Base-by-base conservation (phyloP, 495 filamentous ascomycete genomes). In the Astrothelium subdiscretum region DNA sequence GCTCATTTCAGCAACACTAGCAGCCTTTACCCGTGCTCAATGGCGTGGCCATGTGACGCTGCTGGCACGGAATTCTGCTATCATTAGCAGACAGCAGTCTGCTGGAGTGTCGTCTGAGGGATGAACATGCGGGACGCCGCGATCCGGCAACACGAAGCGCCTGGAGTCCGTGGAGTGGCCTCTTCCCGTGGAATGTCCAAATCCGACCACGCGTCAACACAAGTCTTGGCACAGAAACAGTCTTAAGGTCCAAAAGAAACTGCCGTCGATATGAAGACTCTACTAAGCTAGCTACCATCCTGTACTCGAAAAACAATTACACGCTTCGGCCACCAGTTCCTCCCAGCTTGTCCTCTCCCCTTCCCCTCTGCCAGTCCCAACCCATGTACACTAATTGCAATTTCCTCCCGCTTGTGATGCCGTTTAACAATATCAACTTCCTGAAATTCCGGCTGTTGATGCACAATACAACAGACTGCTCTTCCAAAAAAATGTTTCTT, bases 201-300 rank as follows among this genome's bases (percentile, higher is more conserved):
- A 54, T 54, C 48, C 48, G 48, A 29, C 2, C 48, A 54, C 48
- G 48, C 48, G 29, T 27, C 24, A 26, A 26, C 22, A 20, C 48
- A 29, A 54, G 48, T 54, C 48, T 54, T 54, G 48, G 48, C 48
- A 29, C 48, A 4, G 48, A 54, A 54, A 54, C 48, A 54, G 48
- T 54, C 48, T 26, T 54, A 29, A 26, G n/a, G 11, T 54, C 22
- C 48, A 12, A 54, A 54, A 29, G 48, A 54, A 54, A 54, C 48
- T 54, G 20, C 24, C 48, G 20, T 54, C 24, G 48, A 12, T 54
- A 54, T 54, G 22, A 54, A 54, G 20, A 54, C 48, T 54, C 48
- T 54, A 29, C 48, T 54, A 29, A 29, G 48, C 26, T 54, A 54
- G 24, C 48, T 54, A 54, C 24, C 48, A 54, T 54, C 48, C 48